Base-by-base conservation (phyloP, 2,329 filamentous ascomycete species). In the Apiospora sp. region DNA sequence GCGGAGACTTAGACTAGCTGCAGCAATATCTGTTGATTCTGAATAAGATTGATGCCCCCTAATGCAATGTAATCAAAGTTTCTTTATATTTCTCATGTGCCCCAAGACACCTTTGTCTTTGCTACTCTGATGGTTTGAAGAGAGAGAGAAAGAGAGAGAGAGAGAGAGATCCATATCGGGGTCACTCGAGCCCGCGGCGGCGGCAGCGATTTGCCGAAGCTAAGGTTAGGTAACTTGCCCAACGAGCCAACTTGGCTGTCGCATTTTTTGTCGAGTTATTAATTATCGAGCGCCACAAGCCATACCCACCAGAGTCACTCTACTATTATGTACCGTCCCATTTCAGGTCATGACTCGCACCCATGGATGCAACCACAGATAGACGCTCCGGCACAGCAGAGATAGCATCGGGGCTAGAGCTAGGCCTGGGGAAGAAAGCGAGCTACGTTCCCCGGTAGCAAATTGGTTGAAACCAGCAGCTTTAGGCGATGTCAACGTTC, bases 71-170 rank as follows among this genome's bases (percentile, higher is more conserved):
- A 41, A 64, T 64, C 58, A 64, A 64, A 64, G 58, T 8, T 10
- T 41, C 58, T 64, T 64, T 64, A 64, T 41, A n/a, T 41, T 41
- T 37, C 58, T 6, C 19, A 4, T 19, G 54, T n/a, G 34, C 30
- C 41, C 30, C 58, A 41, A 64, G 58, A 64, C 58, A 64, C 22
- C 58, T 64, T 64, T 64, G 58, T 64, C 58, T 64, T 34, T 64
- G 58, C 13, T 8, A 22, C 34, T 34, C 1, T 10, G 37, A 41
- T 34, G 8, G 58, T 30, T 30, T 5, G 7, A 37, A 7, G 44
- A 48, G 44, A 19, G 22, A 48, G 22, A 48, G 44, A 48, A 16
- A 37, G 16, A 37, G 30, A 37, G 30, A 16, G 54, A 30, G 27
- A 48, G 22, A 48, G 44, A 48, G 44, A 37, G 16, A 37, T 16